A percentile compares a stretch with the other conserved stretches of the same genome.
Evolutionary conservation across 1,139 yeast species (phyloP).

Genomic region (Hansenula sp.): DNA sequence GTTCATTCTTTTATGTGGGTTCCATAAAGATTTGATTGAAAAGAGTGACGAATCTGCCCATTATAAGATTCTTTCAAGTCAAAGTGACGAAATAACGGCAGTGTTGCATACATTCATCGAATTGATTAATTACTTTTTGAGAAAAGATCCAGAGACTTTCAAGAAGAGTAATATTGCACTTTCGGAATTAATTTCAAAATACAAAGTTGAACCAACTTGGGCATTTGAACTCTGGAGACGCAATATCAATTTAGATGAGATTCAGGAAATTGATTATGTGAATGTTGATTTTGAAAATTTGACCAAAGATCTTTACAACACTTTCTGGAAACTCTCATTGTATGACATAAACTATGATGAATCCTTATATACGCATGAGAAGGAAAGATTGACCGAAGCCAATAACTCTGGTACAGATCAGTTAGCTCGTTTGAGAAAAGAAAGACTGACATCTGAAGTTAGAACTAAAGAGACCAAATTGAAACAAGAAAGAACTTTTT

Average conservation of each 20-base stretch:
- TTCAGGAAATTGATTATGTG: constrained; percentile 16
- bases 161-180: constrained; percentile 38
- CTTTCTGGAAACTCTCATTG: constrained; percentile 75
- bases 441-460: constrained; percentile 26
- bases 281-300: constrained; percentile 33
- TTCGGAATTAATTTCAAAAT: constrained; percentile 40
- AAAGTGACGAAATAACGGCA: constrained; percentile 66
- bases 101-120: constrained; percentile 64
- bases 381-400: constrained; percentile 27
- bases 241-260: constrained; percentile 7
- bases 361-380: constrained; percentile 47
- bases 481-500: constrained; percentile 24
- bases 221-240: constrained; percentile 79
- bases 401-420: constrained; percentile 16
- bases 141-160: constrained; percentile 30
- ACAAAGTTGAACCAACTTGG: constrained; percentile 59
- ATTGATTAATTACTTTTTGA: constrained; percentile 49
- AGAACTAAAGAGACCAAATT: constrained; percentile 27
- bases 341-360: constrained; percentile 64
- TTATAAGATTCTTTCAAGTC: constrained; percentile 66
- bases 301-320: constrained; percentile 43
- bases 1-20: constrained; percentile 56
- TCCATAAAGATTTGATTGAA: constrained; percentile 39
- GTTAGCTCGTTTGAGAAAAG: constrained; percentile 15
- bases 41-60: constrained; percentile 42